These are phyloP conservation scores for Cladosporium sp. DNA, from an alignment of 2,329 filamentous ascomycete species.

Conservation along the genomic window DNA sequence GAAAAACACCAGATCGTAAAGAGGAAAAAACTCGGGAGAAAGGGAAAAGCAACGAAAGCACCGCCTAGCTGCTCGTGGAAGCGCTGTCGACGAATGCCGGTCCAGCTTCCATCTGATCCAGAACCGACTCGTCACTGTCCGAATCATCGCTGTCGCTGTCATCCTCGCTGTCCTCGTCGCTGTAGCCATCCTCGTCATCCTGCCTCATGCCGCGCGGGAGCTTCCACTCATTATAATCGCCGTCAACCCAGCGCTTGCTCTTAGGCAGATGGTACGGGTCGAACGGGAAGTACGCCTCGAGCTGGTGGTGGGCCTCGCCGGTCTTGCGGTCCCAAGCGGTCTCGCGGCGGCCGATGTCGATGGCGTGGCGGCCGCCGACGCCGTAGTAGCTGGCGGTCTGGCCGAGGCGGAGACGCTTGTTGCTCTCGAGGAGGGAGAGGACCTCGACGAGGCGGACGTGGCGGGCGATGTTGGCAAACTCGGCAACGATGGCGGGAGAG, in stretches of 20 bases:
- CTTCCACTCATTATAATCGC: conserved; percentile 76
- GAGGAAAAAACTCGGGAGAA: not conserved
- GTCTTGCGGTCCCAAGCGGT: conserved; percentile 47
- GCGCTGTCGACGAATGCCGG: conserved; percentile 9
- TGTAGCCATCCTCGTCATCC: conserved; percentile 47
- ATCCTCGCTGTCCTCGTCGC: conserved; percentile 35
- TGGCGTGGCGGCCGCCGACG: conserved; percentile 42
- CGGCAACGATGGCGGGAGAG: conserved; percentile 79
- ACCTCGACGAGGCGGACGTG: conserved; percentile 86
- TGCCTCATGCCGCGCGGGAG: conserved; percentile 59
- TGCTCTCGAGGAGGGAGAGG: conserved; percentile 79
- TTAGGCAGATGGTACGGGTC: conserved; percentile 88
- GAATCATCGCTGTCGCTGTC: conserved; percentile 36
- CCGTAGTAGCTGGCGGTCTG: conserved; percentile 52
- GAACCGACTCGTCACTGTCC: conserved; percentile 6
- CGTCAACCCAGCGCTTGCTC: conserved; percentile 81
- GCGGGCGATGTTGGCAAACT: conserved; percentile 83
- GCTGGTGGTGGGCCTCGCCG: conserved; percentile 72
- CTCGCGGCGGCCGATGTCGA: conserved; percentile 49
- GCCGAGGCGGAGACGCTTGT: conserved; percentile 80
- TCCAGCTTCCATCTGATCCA: not conserved
- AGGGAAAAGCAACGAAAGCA: not conserved
- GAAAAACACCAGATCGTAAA: not conserved
- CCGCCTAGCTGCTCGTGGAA: conserved; percentile 12
- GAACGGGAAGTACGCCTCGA: conserved; percentile 95